phyloP scores from a whole-genome alignment of 2,329 filamentous ascomycete genomes.

The Epichloe sibirici region DNA sequence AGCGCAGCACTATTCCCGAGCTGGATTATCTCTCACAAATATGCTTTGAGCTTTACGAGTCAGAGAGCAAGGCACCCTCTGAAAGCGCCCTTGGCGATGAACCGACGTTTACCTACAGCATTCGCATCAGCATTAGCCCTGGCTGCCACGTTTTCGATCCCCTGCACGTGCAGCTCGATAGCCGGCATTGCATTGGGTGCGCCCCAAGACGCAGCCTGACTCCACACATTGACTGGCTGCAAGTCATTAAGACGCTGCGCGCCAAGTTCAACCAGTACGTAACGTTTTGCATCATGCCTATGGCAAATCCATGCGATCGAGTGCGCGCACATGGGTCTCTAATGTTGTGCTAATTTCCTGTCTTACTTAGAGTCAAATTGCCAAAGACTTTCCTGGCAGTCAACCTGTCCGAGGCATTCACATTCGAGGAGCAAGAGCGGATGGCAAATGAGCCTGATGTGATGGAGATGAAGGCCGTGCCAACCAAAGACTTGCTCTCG shows the following conservation, averaged over 20 bases:
- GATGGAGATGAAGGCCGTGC: constrained; percentile 34
- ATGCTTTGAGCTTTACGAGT: constrained; percentile 95
- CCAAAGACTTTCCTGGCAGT: constrained; percentile 55
- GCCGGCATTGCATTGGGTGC: constrained; percentile 90
- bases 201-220: constrained; percentile 84
- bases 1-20: constrained; percentile 87
- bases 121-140: constrained; percentile 89
- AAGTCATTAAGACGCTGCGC: constrained; percentile 88
- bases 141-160: constrained; percentile 96
- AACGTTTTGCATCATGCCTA: constrained; percentile 19
- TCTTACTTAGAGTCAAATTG: constrained; percentile 43
- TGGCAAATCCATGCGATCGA: constrained; percentile 7
- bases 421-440: constrained; percentile 44
- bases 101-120: constrained; percentile 81
- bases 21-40: constrained; percentile 96
- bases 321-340: background rate
- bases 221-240: constrained; percentile 86
- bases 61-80: constrained; percentile 53
- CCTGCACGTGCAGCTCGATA: constrained; percentile 90
- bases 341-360: background rate
- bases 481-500: constrained; percentile 18
- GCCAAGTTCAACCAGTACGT: constrained; percentile 85
- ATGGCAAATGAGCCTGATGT: constrained; percentile 34
- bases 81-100: constrained; percentile 35
- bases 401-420: constrained; percentile 51